Base-by-base conservation (phyloP, 1,284 basidiomycete genomes). In the Afroboletus lepidellus region DNA sequence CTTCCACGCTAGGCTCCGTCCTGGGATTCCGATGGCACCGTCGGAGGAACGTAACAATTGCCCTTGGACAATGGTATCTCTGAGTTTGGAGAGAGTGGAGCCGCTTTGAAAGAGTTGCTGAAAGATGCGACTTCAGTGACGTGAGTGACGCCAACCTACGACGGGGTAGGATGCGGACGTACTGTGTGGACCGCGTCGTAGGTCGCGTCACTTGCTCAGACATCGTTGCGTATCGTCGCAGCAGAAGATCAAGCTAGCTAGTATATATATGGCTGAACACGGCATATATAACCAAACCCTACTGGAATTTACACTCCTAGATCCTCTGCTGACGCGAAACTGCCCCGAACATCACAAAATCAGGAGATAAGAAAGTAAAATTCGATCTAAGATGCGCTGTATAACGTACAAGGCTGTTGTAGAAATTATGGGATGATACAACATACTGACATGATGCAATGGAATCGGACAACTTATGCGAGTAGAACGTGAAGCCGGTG, bases 1-100 rank as follows among this genome's bases (percentile, higher is more conserved):
- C 83, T 90, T 92, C 88, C 89, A 92, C 46, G 80, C 83, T 53
- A 92, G 69, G 66, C 88, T 90, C 60, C 88, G 76, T 18, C 88
- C 88, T 51, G 77, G 69, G 13, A 86, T 72, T 37, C 77, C 79
- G 32, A 76, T 67, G 9, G 62, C 64, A 46, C 71, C 72, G 36
- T 73, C 68, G 3, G 65, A 59, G 20, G 70, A 60, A 46, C 71
- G 66, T 56, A 86, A 78, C 21, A 91, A 66, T 18, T 80, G 77
- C 56, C 84, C 83, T 47, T 79, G 75, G 18, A 86, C 71, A 11
- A 83, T 79, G 20, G 77, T 76, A 66, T 90, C 84, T 63, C 79
- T 81, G 54, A 89, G 70, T 66, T 83, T 87, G 36, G 81, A 77
- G 24, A 85, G 72, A 46, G 78, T 77, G 33, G 67, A 64, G 36